Base-by-base conservation (phyloP, 495 filamentous ascomycete species). In the Hypoxylon trugodes region DNA sequence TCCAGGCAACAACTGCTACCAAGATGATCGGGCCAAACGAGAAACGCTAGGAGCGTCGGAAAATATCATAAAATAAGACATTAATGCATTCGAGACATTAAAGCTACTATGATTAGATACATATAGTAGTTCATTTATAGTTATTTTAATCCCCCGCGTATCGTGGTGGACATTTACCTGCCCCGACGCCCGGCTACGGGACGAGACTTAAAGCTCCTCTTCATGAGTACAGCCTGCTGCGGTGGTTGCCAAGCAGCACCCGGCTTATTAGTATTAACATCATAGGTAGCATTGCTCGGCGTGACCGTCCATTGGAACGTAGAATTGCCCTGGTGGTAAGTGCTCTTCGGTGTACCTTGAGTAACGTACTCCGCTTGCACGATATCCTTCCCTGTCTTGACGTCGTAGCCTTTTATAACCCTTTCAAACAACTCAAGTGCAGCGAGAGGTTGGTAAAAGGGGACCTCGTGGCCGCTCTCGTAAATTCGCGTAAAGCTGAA, bases 361-460 rank as follows among this genome's bases (percentile, higher is more conserved):
- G 84, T 87, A 36, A 73, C 69, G 63, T 85, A 86, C 1, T 59
- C 58, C 9, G 37, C 41, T 0, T 38, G 54, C 12, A 80, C 63
- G 3, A 66, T 56, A 1, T 70, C 43, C 43, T 70, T 73, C 2
- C 88, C 88, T 12, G 85, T 89, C 26, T 87, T 86, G 40, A 90
- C 77, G 47, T 89, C 87, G 32, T 69, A 70, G 12, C 85, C 82
- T 3, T 67, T 68, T 43, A 89, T 81, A 0, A 76, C 81, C 5
- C 88, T 77, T 64, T 84, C 79, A 64, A 90, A 89, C 33, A 87
- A 75, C 55, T 81, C 79, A 4, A 88, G 76, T 2, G 86, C 66
- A n/a, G 81, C 78, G 25, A 88, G 66, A 0, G 88, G 88, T 68
- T 89, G 86, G 64, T 91, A 90, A 68, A 89, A 87, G 1, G 88